A percentile compares a stretch with the other conserved stretches of the same genome.
phyloP scores from a whole-genome alignment of 495 filamentous ascomycete genomes.

The Podospora comata region DNA sequence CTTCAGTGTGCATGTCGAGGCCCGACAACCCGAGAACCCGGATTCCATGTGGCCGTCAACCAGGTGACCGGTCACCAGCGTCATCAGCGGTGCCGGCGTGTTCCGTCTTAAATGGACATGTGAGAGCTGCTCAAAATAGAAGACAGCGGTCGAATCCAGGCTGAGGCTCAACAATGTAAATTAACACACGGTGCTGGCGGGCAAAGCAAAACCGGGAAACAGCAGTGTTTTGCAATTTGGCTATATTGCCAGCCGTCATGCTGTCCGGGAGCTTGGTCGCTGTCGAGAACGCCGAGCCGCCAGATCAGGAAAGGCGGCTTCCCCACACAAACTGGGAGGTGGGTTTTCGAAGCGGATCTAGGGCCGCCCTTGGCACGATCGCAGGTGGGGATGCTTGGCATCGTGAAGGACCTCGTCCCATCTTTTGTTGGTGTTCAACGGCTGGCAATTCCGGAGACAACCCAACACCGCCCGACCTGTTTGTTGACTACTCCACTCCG shows the following conservation, averaged over 20 bases:
- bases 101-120: background rate
- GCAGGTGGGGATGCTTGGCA: background rate
- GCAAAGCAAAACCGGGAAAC: slow-evolving; percentile 9
- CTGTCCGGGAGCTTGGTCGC: background rate
- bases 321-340: background rate
- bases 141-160: background rate
- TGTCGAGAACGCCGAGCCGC: background rate
- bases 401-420: background rate
- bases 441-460: background rate
- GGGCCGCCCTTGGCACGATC: slow-evolving; percentile 1
- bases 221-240: slow-evolving; percentile 8
- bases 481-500: background rate
- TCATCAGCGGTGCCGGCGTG: background rate
- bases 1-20: background rate
- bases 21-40: slow-evolving; percentile 8
- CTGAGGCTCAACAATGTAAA: slow-evolving; percentile 12
- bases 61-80: background rate
- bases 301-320: background rate
- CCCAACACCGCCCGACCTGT: background rate
- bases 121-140: slow-evolving; percentile 3
- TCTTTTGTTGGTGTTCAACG: background rate
- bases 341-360: background rate
- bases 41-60: slow-evolving; percentile 2
- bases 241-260: slow-evolving; percentile 8
- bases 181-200: slow-evolving; percentile 1